Base-by-base conservation (phyloP, 345 rosid species). In the Dipteronia sinensis region DNA sequence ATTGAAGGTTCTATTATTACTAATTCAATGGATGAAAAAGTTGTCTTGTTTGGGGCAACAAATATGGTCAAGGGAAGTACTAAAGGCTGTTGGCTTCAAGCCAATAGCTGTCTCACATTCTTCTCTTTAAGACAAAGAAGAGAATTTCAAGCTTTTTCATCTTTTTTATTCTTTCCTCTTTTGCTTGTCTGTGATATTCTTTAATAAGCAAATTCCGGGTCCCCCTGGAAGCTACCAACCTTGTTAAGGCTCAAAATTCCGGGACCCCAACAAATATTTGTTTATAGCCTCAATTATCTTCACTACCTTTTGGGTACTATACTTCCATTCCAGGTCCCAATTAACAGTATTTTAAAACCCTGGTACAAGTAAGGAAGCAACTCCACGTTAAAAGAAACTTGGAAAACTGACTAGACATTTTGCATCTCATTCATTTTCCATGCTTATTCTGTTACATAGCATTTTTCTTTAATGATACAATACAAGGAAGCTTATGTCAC, bases 391-490 rank as follows among this genome's bases (percentile, higher is more conserved):
- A 59, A 22, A 42, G 76, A 16, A 47, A 42, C 23, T 1, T 61
- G 51, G 31, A 5, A 17, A 65, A 49, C 19, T n/a, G 27, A 74
- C 12, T 2, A 49, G 46, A n/a, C 78, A 51, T 34, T 66, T 19
- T n/a, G 71, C 34, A 83, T 71, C 53, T 62, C 55, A 71, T 62
- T 13, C 38, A 73, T 55, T 10, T 65, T 15, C 19, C 47, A 69
- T 55, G 17, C 64, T 23, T 19, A 38, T 46, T 65, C 27, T 44
- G 19, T 29, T 47, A 15, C 64, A 20, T 22, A 59, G 20, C 59
- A 34, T 34, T 65, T 72, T 73, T 55, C 83, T 82, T 82, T 79
- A 77, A 34, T 61, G 78, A 80, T 51, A 17, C 53, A 51, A 27
- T 51, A 17, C 53, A 51, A 27, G 62, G 49, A 29, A 27, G 78